Conservation (phyloP, 176 grass and related monocot genomes). For the Hordeum vulgare region MorexV3_pseudomolecules_assembly NC_058518.1:512492289-512492788, state of each 20-base stretch:
- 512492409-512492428: constrained; percentile 23
- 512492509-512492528: neutral
- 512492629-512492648: constrained; percentile 23
- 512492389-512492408: neutral
- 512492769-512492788: neutral
- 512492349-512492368: constrained; percentile 23
- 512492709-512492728: neutral
- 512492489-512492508: neutral
- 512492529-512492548: neutral
- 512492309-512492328: neutral
- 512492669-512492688: constrained; percentile 5
- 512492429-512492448: neutral
- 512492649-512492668: constrained; percentile 15
- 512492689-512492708: constrained; percentile 3
- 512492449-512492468: constrained; percentile 3
- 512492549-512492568: constrained; percentile 17
- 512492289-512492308: constrained; percentile 22
- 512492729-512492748: neutral
- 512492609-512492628: neutral
- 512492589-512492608: neutral
- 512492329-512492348: constrained; percentile 13
- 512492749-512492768: neutral
- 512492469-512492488: neutral
- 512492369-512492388: constrained; percentile 17
- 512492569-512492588: neutral